Percentiles rank a stretch among this genome's conserved stretches.
phyloP scores from a whole-genome alignment of 345 rosid species.

The Brassica carinata region DNA sequence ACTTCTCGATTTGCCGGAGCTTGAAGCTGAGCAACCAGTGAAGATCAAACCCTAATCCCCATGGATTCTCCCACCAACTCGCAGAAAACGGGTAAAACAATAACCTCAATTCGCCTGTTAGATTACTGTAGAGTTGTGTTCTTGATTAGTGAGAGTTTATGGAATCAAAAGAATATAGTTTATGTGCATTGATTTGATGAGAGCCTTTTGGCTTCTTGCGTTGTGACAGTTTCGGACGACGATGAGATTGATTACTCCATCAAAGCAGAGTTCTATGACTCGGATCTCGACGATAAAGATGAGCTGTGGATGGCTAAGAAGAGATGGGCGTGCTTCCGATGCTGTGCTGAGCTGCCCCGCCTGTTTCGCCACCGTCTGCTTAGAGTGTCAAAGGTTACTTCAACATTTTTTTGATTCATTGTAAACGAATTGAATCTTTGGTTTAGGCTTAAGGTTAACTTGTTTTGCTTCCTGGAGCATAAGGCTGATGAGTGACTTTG shows the following conservation, averaged over 20 bases:
- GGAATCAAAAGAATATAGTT: not conserved
- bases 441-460: not conserved
- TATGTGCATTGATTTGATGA: not conserved
- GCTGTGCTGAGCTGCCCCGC: conserved; percentile 88
- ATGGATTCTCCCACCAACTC: conserved; percentile 46
- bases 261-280: conserved; percentile 73
- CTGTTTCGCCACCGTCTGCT: conserved; percentile 81
- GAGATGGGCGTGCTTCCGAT: conserved; percentile 60
- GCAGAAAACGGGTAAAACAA: conserved; percentile 44
- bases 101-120: not conserved
- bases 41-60: not conserved
- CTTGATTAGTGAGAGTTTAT: not conserved
- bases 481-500: not conserved
- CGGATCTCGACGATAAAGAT: conserved; percentile 69
- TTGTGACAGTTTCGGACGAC: conserved; percentile 64
- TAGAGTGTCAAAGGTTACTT: conserved; percentile 73
- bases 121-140: not conserved
- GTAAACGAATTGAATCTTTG: not conserved
- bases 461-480: not conserved
- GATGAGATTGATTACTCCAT: conserved; percentile 75
- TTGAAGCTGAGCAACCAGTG: conserved; percentile 20
- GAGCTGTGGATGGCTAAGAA: conserved; percentile 60
- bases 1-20: conserved; percentile 18
- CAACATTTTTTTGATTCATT: conserved; percentile 2
- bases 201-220: not conserved